Conservation (phyloP, 1,139 yeast genomes). For the Hyphopichia fennica region DNA sequence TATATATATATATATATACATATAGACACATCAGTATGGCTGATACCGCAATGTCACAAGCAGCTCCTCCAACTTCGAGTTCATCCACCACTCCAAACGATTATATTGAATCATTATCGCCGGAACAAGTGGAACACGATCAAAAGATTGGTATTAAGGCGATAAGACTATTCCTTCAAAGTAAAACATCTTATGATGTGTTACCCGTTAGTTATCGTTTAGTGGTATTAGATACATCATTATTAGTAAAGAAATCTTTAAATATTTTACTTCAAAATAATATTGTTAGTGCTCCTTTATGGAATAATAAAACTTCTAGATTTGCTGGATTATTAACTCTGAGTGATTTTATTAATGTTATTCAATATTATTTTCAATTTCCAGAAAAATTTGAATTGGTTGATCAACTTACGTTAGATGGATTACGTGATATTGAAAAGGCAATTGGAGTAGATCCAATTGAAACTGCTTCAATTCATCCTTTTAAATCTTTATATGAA, state of each 20-base stretch:
- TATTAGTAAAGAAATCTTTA: slow-evolving; percentile 86
- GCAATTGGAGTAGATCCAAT: slow-evolving; percentile 87
- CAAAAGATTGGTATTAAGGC: slow-evolving; percentile 72
- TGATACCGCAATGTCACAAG: slow-evolving; percentile 1
- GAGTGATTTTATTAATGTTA: slow-evolving; percentile 90
- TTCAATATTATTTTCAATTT: slow-evolving; percentile 88
- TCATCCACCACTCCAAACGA: slow-evolving; percentile 42
- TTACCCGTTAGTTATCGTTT: slow-evolving; percentile 92
- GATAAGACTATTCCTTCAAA: slow-evolving; percentile 78
- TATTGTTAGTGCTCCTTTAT: slow-evolving; percentile 93
- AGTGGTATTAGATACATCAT: slow-evolving; percentile 89
- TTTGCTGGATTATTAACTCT: slow-evolving; percentile 95
- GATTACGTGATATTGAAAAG: slow-evolving; percentile 79
- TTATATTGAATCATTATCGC: slow-evolving; percentile 41
- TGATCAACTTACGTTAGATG: slow-evolving; percentile 82
- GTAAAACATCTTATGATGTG: slow-evolving; percentile 95
- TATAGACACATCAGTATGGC: neutral
- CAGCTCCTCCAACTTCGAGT: neutral
- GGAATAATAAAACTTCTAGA: slow-evolving; percentile 87
- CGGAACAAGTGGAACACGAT: slow-evolving; percentile 52
- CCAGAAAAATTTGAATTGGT: slow-evolving; percentile 91
- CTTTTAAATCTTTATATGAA: slow-evolving; percentile 85
- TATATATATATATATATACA: neutral
- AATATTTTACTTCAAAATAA: slow-evolving; percentile 89
- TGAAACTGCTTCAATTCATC: slow-evolving; percentile 88